Evolutionary conservation across 2,329 filamentous ascomycete genomes (phyloP), one percentile per base, ranked within the genome.

Genomic region (Ciborinia camelliae): DNA sequence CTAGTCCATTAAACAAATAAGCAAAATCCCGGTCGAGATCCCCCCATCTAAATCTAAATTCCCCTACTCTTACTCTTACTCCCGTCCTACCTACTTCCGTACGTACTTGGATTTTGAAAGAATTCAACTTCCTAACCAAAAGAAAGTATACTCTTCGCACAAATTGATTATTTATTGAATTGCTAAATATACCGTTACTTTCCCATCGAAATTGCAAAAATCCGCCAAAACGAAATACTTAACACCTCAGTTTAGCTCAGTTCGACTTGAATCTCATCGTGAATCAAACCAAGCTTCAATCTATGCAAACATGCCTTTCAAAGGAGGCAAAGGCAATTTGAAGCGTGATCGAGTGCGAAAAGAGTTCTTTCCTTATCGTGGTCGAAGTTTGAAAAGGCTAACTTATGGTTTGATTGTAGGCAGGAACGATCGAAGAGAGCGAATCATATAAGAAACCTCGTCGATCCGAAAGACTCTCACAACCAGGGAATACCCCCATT

Each of bases 381-480:
- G 9, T 30, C 2, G 14, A 52, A 28, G 9, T 28, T 8, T 5
- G 2, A 6, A 61, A 65, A 68, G 43, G 65, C 68, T 71, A 71
- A 73, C 69, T 51, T 62, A 20, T 65, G 35, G 39, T 41, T 54
- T 43, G 15, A 26, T 18, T n/a, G 23, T 61, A 73, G 71, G 69
- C 57, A 60, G 69, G 64, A 58, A 67, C 69, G 52, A 57, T 65
- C 15, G 72, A 73, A 65, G 73, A 72, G 53, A 66, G 61, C 61
- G 70, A 70, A 48, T 62, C 64, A n/a, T 65, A 83, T 68, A 97
- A 97, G 83, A 96, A 96, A 77, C 87, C 90, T 66, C 89, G 94
- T 68, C 87, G 91, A 65, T 92, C 91, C 52, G 82, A 90, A 70
- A 87, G 91, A 68, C 80, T 92, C 66, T 86, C 84, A 41, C 73